phyloP scores from a whole-genome alignment of 495 filamentous ascomycete species.

The Margaritispora aquatica region DNA sequence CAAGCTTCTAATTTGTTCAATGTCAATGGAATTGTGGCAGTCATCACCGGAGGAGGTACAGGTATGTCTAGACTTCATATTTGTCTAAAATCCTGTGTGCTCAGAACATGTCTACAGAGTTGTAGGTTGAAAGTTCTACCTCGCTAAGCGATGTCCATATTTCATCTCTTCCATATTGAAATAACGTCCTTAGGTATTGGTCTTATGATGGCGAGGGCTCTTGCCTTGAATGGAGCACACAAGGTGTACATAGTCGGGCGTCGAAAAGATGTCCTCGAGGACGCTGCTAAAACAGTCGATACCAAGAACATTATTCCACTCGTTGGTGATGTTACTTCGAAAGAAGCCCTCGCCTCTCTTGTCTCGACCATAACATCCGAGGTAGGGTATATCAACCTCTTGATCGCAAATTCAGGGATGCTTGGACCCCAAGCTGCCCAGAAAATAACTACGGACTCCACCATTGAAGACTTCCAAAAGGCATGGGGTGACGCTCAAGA shows the following conservation, averaged over 20 bases:
- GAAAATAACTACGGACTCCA: constrained; percentile 16
- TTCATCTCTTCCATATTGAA: background rate
- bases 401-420: constrained; percentile 63
- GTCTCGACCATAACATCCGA: constrained; percentile 47
- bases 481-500: constrained; percentile 35
- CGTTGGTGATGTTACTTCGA: constrained; percentile 59
- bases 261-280: constrained; percentile 44
- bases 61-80: constrained; percentile 27
- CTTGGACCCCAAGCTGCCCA: constrained; percentile 41
- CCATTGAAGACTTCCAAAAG: constrained; percentile 45
- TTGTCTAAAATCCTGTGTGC: background rate
- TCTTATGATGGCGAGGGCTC: constrained; percentile 55
- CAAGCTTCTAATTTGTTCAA: constrained; percentile 43
- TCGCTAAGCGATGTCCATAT: background rate
- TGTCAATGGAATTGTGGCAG: constrained; percentile 53
- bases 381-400: constrained; percentile 52
- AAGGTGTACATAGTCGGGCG: constrained; percentile 68
- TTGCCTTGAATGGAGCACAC: constrained; percentile 55
- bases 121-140: background rate
- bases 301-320: constrained; percentile 49
- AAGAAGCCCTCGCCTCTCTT: constrained; percentile 48
- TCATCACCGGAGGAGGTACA: constrained; percentile 55
- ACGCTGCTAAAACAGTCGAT: constrained; percentile 26
- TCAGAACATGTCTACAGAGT: background rate
- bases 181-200: constrained; percentile 69